phyloP scores from a whole-genome alignment of 371 early-diverging fungal species.

The Mucor irregularis region DNA sequence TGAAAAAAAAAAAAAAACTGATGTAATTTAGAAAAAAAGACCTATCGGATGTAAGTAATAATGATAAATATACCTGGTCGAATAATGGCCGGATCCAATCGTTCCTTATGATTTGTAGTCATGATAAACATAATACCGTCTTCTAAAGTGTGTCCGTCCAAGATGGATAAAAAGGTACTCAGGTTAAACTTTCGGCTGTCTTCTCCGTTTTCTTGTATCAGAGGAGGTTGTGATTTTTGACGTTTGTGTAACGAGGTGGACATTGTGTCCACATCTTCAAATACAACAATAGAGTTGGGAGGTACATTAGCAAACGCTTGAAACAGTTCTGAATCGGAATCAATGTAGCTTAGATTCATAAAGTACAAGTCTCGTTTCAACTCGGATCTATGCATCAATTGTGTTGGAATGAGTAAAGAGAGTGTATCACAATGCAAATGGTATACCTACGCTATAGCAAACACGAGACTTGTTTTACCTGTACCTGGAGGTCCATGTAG shows the following conservation, averaged over 20 bases:
- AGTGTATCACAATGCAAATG: too few species aligned
- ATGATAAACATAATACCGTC: conserved; percentile 79
- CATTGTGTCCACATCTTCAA: not conserved
- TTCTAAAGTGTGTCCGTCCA: conserved; percentile 20
- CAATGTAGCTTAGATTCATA: not conserved
- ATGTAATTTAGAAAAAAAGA: too few species aligned
- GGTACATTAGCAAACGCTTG: not conserved
- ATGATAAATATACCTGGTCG: not conserved
- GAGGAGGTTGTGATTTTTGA: too few species aligned
- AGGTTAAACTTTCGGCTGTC: not conserved
- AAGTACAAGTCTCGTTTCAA: not conserved
- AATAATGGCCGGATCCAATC: not conserved
- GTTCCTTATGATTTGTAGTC: conserved; percentile 48
- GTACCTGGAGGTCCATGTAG: not conserved
- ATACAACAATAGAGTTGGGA: not conserved
- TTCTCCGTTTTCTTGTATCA: not conserved
- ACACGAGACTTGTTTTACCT: not conserved
- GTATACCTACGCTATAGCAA: not conserved
- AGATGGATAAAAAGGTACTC: not conserved
- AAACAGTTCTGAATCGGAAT: not conserved
- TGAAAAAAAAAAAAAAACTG: not conserved
- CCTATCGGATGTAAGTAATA: too few species aligned
- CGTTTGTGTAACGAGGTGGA: too few species aligned
- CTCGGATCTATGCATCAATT: too few species aligned
- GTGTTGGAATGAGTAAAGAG: too few species aligned